phyloP scores from a whole-genome alignment of 345 rosid species.

The Euphorbia peplus region DNA sequence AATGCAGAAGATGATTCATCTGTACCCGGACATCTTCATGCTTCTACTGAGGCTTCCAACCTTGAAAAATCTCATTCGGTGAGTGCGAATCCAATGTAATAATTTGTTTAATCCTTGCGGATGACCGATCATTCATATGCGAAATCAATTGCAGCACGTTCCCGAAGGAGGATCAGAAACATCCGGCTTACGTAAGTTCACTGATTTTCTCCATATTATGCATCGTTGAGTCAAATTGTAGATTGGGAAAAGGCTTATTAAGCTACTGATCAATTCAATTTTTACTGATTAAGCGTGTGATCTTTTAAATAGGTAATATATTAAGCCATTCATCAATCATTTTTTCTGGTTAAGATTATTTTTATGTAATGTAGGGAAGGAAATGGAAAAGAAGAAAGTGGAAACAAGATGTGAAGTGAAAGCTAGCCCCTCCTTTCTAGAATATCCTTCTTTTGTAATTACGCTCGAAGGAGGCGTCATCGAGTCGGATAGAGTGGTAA shows the following conservation, averaged over 20 bases:
- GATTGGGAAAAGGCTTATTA: no score
- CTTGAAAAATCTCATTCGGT: not conserved
- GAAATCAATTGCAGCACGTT: not conserved
- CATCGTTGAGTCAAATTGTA: no score
- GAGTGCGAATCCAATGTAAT: not conserved
- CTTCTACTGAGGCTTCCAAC: not conserved
- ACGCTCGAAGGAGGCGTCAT: not conserved
- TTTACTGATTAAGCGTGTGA: no score
- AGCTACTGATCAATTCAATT: no score
- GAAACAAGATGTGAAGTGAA: no score
- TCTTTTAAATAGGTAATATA: no score
- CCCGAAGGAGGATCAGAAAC: not conserved
- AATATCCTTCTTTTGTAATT: conserved; percentile 9
- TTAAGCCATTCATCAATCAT: no score
- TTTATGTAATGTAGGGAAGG: conserved; percentile 11
- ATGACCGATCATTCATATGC: not conserved
- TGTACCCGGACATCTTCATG: not conserved
- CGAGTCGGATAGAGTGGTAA: not conserved
- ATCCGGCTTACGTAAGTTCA: not conserved
- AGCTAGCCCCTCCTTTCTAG: no score
- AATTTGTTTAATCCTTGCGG: not conserved
- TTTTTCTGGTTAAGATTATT: no score
- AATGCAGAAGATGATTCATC: not conserved
- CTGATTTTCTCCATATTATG: not conserved
- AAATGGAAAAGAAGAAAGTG: not conserved